Conservation (phyloP, 345 rosid species). For the Rhodamnia rubescens region DNA sequence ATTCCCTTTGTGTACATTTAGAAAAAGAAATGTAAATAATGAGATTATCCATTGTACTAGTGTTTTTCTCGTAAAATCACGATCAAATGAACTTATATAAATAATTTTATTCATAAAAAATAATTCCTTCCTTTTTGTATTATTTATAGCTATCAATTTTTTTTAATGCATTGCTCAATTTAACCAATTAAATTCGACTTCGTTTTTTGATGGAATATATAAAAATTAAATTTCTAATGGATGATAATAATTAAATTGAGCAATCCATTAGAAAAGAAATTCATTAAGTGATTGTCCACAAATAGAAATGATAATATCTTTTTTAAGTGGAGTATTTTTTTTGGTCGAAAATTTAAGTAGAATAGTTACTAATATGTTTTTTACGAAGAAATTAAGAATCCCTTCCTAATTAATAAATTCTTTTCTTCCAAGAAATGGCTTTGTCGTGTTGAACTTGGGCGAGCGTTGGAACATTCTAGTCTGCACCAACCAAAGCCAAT, state of each 20-base stretch:
- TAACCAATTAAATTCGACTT: neutral
- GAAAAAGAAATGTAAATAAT: neutral
- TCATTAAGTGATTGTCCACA: neutral
- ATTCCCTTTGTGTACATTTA: neutral
- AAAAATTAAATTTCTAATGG: no score
- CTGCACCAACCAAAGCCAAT: neutral
- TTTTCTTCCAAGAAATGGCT: neutral
- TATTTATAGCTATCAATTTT: rapidly evolving
- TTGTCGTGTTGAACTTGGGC: neutral
- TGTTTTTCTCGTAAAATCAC: neutral
- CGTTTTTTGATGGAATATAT: neutral
- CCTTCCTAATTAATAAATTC: neutral
- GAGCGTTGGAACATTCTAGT: neutral
- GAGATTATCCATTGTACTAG: neutral
- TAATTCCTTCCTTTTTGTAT: neutral
- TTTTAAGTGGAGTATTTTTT: neutral
- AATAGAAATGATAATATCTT: neutral
- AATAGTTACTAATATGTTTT: neutral
- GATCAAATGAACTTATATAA: neutral
- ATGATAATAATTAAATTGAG: no score
- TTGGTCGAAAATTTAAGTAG: neutral
- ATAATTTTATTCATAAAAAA: neutral
- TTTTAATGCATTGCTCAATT: neutral
- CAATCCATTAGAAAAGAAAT: neutral
- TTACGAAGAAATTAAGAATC: no score